Base-by-base conservation (phyloP, 495 filamentous ascomycete species). In the Tuber melanosporum region DNA sequence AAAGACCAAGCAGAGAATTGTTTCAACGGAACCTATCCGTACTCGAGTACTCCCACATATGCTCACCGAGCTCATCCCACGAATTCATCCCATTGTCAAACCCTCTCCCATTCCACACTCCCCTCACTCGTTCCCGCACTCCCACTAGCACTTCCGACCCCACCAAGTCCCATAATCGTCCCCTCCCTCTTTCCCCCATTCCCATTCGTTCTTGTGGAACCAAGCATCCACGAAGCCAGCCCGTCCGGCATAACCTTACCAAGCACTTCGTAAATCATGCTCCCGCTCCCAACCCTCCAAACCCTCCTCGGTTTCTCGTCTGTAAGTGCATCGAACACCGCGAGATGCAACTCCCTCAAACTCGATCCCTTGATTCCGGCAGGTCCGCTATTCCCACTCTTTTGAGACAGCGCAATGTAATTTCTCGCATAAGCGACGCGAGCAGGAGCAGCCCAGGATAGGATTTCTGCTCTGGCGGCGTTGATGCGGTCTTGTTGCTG, bases 171-270 rank as follows among this genome's bases (percentile, higher is more conserved):
- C 7, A 88, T 89, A 72, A 84, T 86, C 57, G 89, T 85, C 8
- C 22, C 57, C 71, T 86, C 86, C 17, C 84, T 83, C 73, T 84
- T 85, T 70, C 81, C 83, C 8, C 46, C 75, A 75, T 88, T 82
- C 82, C 86, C 84, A 73, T 85, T 85, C 6, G 88, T 89, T 73
- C 85, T 86, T 62, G 89, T 85, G 46, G 92, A 88, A 1, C 94
- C 92, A 88, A 97, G 89, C 93, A 98, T 97, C 91, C 92, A 93
- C 26, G 89, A 89, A 39, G 98, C 92, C 44, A 98, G 70, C 10
- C 90, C 89, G 26, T 88, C 86, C 15, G 95, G 95, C n/a, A 91
- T 88, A 91, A 91, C 96, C 22, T 89, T 87, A 3, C 95, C 96
- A 1, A 98, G 91, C 47, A 97, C 85, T n/a, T 91, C 91, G 84